These are phyloP conservation scores for Boletus reticuloceps DNA, from an alignment of 768 basidiomycete species.

Conservation along the genomic window DNA sequence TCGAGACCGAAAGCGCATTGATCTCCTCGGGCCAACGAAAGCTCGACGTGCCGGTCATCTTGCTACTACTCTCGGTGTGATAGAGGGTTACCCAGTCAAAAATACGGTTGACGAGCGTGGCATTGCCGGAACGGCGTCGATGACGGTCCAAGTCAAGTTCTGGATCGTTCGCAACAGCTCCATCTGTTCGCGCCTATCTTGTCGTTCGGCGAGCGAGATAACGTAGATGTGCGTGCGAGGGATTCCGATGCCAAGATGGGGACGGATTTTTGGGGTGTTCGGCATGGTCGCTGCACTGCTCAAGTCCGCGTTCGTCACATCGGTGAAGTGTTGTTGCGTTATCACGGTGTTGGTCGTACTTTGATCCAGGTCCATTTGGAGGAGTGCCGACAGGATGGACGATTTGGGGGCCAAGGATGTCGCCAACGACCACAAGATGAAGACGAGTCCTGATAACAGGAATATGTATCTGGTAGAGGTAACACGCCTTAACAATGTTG, in stretches of 20 bases:
- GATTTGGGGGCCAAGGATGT: conserved; percentile 8
- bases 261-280: background rate
- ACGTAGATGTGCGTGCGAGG: conserved; percentile 47
- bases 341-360: background rate
- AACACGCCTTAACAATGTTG: conserved; percentile 5
- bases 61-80: background rate
- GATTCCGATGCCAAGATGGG: conserved; percentile 32
- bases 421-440: conserved; percentile 20
- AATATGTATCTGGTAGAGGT: conserved; percentile 23
- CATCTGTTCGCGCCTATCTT: conserved; percentile 58
- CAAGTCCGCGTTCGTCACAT: background rate
- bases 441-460: conserved; percentile 17
- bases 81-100: conserved; percentile 38
- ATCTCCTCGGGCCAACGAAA: conserved; percentile 43
- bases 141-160: conserved; percentile 50
- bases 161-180: conserved; percentile 47
- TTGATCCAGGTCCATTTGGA: conserved; percentile 17
- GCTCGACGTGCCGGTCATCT: background rate
- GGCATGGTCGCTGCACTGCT: background rate
- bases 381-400: conserved; percentile 7
- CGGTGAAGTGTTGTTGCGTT: background rate
- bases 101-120: conserved; percentile 40
- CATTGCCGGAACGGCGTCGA: conserved; percentile 46
- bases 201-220: conserved; percentile 55
- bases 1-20: conserved; percentile 23